Percentiles rank a stretch among this genome's conserved stretches.
Conservation (phyloP, 768 basidiomycete genomes). For the Suillus alpinus region DNA sequence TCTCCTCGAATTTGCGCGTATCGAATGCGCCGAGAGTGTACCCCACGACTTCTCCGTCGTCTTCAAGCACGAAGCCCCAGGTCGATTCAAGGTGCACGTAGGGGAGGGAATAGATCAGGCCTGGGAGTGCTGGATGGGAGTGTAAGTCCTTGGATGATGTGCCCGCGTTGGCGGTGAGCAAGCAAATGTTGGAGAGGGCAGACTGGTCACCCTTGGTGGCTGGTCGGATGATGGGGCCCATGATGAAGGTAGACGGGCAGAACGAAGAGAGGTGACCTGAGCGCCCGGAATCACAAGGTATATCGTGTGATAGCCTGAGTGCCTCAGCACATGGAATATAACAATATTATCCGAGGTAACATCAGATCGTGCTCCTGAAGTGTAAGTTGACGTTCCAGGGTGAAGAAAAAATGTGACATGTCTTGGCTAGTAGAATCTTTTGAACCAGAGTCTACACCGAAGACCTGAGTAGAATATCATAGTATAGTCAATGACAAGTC, state of each 20-base stretch:
- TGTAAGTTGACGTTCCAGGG: no score
- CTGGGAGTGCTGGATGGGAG: conserved; percentile 61
- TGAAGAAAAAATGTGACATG: no score
- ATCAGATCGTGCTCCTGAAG: neutral
- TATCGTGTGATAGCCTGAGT: neutral
- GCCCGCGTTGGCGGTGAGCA: conserved; percentile 73
- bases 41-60: conserved; percentile 56
- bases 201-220: conserved; percentile 52
- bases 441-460: no score
- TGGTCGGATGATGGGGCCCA: conserved; percentile 51
- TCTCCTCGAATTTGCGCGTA: conserved; percentile 60
- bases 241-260: conserved; percentile 3
- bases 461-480: no score
- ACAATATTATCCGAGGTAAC: neutral
- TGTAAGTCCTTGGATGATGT: conserved; percentile 61
- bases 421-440: no score
- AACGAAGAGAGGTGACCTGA: neutral
- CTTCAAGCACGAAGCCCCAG: conserved; percentile 74
- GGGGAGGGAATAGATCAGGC: conserved; percentile 72
- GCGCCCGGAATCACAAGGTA: neutral
- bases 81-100: conserved; percentile 61
- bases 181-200: conserved; percentile 67
- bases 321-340: neutral
- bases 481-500: no score
- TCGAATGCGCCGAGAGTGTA: conserved; percentile 69